A percentile compares a stretch with the other conserved stretches of the same genome.
These are phyloP conservation scores for Heterobasidion occidentale DNA, from an alignment of 1,284 basidiomycete genomes.

Conservation along the genomic window DNA sequence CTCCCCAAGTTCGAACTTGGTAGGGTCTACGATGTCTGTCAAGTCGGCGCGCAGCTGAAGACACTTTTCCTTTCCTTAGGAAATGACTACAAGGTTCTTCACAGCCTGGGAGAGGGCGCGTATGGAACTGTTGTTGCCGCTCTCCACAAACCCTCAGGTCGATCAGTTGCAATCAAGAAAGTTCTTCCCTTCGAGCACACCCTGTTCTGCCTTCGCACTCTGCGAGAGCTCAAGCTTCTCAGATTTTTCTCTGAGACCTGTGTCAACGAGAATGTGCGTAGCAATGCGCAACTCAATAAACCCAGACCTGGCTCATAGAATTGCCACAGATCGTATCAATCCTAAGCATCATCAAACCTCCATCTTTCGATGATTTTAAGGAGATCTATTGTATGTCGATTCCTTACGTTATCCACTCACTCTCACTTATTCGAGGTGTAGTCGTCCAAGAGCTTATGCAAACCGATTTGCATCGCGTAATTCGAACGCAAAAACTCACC, in stretches of 20 bases:
- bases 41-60: not conserved
- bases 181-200: conserved; percentile 82
- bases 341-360: conserved; percentile 78
- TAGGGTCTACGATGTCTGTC: conserved; percentile 20
- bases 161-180: conserved; percentile 76
- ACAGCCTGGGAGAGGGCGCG: conserved; percentile 72
- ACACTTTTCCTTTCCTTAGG: conserved; percentile 28
- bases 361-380: conserved; percentile 70
- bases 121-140: conserved; percentile 69
- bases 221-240: conserved; percentile 75
- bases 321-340: conserved; percentile 71
- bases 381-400: conserved; percentile 62
- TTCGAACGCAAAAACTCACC: conserved; percentile 80
- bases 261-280: conserved; percentile 68
- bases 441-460: conserved; percentile 91
- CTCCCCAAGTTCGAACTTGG: conserved; percentile 66
- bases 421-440: conserved; percentile 16
- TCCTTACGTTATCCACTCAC: not conserved
- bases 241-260: conserved; percentile 81
- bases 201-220: conserved; percentile 70
- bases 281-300: not conserved
- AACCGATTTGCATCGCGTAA: conserved; percentile 85
- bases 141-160: conserved; percentile 53
- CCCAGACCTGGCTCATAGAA: not conserved
- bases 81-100: conserved; percentile 68